Base-by-base conservation (phyloP, 345 rosid species). In the Cardamine chenopodiifolia region DNA sequence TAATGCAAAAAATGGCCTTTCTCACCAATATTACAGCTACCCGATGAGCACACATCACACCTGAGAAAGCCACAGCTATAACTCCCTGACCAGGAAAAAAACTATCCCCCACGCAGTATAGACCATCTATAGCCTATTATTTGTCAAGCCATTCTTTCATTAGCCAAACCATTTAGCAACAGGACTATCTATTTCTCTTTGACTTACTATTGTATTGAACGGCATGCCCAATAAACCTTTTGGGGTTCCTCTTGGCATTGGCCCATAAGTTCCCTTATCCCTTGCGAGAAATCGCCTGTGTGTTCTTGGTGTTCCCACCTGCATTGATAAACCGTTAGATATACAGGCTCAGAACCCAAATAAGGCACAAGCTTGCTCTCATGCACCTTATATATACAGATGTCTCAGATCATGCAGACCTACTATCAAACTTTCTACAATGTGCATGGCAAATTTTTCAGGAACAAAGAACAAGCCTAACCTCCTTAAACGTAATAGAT, bases 31-130 rank as follows among this genome's bases (percentile, higher is more conserved):
- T 91, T 97, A 70, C 96, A 78, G 99, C 99, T 39, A 94, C 97
- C 29, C 99, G 89, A 80, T 91, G 97, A 78, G 97, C 91, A 67
- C 99, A 90, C 99, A 91, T 87, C 17, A 91, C 89, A 70, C 97
- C 99, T 4, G 97, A 90, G 77, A 94, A 94, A 77, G 97, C 97
- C 60, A 91, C 97, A 45, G 99, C 97, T 79, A 94, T 91, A 42
- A 94, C 97, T 62, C 97, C 99, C 74, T 94, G 97, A 66, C 99
- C 97, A 20, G 99, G 99, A 83, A 94, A 94, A 83, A 97, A 94
- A 84, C 97, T 91, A 73, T 94, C 97, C 44, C 99, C 97, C 53
- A 94, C 99, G 72, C 97, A 90, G 80, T 94, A 94, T 59, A 94
- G 85, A 57, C 95, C 85, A 40, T 82, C 79, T 79, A 94, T 73